Evolutionary conservation across 1,284 basidiomycete species (phyloP).

Genomic region (Moniliophthora roreri): DNA sequence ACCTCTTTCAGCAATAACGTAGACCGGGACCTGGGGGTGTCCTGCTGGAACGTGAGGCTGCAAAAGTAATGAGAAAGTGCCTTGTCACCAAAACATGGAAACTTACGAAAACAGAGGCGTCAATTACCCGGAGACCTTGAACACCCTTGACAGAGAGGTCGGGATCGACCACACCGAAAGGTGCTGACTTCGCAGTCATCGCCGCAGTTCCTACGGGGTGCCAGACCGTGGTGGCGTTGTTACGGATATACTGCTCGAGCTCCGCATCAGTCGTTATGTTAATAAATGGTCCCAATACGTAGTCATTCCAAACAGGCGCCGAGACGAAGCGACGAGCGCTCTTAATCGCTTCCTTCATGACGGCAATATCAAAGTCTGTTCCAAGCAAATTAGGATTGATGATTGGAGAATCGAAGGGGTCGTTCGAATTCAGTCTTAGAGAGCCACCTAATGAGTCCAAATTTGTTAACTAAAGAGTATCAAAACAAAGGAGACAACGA

Average conservation of each 20-base stretch:
- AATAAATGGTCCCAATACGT: not conserved
- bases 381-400: not conserved
- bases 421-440: slow-evolving; percentile 9
- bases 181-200: not conserved
- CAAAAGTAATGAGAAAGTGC: too few relatives aligned
- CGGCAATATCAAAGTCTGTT: not conserved
- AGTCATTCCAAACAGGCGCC: not conserved
- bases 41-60: not conserved
- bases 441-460: slow-evolving; percentile 1
- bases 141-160: not conserved
- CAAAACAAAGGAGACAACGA: not conserved
- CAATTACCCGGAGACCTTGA: not conserved
- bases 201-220: not conserved
- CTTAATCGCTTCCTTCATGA: not conserved
- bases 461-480: too few relatives aligned
- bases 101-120: not conserved
- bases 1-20: not conserved
- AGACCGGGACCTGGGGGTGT: not conserved
- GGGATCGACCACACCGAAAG: not conserved
- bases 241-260: not conserved
- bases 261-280: not conserved
- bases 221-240: not conserved
- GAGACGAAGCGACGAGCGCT: not conserved
- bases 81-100: too few relatives aligned
- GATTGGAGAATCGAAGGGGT: slow-evolving; percentile 30